Percentiles rank a stretch among this genome's conserved stretches.
These are phyloP conservation scores for Pisolithus marmoratus DNA, from an alignment of 768 basidiomycete species.

Conservation along the genomic window DNA sequence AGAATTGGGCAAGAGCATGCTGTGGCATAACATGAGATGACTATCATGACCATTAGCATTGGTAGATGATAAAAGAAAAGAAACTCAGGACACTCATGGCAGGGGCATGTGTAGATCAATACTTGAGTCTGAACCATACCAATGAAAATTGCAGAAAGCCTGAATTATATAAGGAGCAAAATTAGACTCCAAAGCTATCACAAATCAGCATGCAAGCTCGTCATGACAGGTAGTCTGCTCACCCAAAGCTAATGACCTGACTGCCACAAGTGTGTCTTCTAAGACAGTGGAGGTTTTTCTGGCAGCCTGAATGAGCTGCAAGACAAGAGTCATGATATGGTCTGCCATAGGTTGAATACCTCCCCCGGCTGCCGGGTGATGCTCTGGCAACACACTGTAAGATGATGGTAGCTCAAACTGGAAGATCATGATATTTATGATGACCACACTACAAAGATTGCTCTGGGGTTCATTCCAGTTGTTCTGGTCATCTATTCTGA, in stretches of 20 bases:
- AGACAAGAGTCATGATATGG: too few species aligned
- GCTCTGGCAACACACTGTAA: constrained; percentile 41
- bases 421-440: constrained; percentile 44
- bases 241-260: constrained; percentile 82
- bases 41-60: too few species aligned
- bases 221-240: constrained; percentile 10
- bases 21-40: too few species aligned
- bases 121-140: too few species aligned
- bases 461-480: constrained; percentile 99
- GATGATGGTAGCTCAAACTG: neutral
- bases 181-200: constrained; percentile 61
- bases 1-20: too few species aligned
- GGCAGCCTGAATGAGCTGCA: too few species aligned
- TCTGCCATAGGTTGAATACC: too few species aligned
- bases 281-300: too few species aligned
- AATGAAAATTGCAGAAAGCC: constrained; percentile 84
- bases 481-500: constrained; percentile 94
- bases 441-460: constrained; percentile 87
- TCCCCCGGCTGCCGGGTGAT: constrained; percentile 84
- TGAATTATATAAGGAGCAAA: constrained; percentile 75
- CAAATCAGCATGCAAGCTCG: constrained; percentile 3
- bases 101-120: too few species aligned
- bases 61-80: too few species aligned
- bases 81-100: too few species aligned
- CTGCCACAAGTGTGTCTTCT: constrained; percentile 93